Percentiles rank a stretch among this genome's conserved stretches.
These are phyloP conservation scores for Scorias spongiosa DNA, from an alignment of 2,329 filamentous ascomycete genomes.

Conservation along the genomic window DNA sequence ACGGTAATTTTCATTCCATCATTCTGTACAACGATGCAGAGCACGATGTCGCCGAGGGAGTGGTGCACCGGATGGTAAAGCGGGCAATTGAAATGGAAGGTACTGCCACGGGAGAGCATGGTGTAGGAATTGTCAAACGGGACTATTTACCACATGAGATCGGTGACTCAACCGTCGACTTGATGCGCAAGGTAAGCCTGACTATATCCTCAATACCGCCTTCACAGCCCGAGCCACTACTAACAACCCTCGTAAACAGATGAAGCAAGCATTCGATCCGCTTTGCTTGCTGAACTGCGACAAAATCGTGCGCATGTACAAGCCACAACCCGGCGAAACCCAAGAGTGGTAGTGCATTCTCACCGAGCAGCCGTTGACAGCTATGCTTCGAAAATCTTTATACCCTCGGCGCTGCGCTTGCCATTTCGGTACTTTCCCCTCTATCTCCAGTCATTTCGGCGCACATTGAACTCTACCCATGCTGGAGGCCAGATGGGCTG, in stretches of 20 bases:
- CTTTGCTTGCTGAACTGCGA: constrained; percentile 50
- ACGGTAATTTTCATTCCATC: constrained; percentile 60
- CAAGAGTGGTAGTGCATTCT: constrained; percentile 20
- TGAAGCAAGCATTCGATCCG: constrained; percentile 70
- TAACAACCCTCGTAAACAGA: constrained; percentile 27
- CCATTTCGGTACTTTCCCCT: too few species aligned
- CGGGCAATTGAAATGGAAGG: constrained; percentile 65
- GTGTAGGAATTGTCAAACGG: constrained; percentile 69
- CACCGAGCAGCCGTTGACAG: too few species aligned
- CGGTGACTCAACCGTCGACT: constrained; percentile 57
- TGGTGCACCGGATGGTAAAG: constrained; percentile 77
- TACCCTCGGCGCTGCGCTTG: too few species aligned
- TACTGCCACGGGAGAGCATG: constrained; percentile 74
- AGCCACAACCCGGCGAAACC: constrained; percentile 32
- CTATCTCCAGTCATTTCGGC: too few species aligned
- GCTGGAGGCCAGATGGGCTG: too few species aligned
- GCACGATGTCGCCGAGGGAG: constrained; percentile 47
- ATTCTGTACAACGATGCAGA: constrained; percentile 53
- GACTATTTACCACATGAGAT: constrained; percentile 71
- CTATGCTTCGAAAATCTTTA: too few species aligned
- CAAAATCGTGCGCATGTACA: constrained; percentile 45
- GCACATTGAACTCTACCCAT: too few species aligned
- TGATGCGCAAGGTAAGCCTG: constrained; percentile 58
- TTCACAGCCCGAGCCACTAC: not conserved
- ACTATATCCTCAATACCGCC: not conserved